Evolutionary conservation across 2,329 filamentous ascomycete species (phyloP), one percentile per base, ranked within the genome.

Genomic region (Lanzia echinophila): DNA sequence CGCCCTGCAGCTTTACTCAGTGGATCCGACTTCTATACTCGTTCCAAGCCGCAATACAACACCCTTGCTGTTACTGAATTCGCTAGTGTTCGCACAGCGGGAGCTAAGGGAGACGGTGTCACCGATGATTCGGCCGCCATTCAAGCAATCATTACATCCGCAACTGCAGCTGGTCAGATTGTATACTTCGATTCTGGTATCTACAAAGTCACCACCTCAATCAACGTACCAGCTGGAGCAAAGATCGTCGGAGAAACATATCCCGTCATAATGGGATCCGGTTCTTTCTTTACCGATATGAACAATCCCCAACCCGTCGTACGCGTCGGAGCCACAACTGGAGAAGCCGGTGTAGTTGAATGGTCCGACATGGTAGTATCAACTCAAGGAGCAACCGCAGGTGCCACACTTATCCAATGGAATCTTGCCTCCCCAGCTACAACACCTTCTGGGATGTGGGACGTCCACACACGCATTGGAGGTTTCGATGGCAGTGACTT

Each of bases 401-500:
- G 84, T 13, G 83, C 82, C 1, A 73, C 83, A 3, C 68, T 87
- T 4, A 76, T 87, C 74, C 73, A 87, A 60, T 87, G 80, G 75
- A 88, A 88, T 63, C 70, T 86, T 2, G 71, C 67, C 6, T 70
- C 70, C 2, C 62, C 68, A 34, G 73, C 72, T 10, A 70, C 71
- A 3, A 88, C 87, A 44, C 79, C 82, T 1, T 70, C 68, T 0
- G 80, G 75, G 3, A 73, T 84, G 61, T 82, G 79, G 79, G 78
- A 66, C 49, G 62, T 65, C 3, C 68, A 69, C 47, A 60, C 64
- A 11, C 60, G 68, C 13, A 62, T 70, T 24, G 69, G 72, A 20
- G 78, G 78, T 3, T 79, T 77, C 51, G 68, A 70, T 3, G 78
- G 78, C 8, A 77, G 76, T 1, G 60, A 73, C 28, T 66, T 78